Percentiles rank a stretch among this genome's conserved stretches.
Evolutionary conservation across 2,329 filamentous ascomycete species (phyloP).

Genomic region (Aplosporella prunicola): DNA sequence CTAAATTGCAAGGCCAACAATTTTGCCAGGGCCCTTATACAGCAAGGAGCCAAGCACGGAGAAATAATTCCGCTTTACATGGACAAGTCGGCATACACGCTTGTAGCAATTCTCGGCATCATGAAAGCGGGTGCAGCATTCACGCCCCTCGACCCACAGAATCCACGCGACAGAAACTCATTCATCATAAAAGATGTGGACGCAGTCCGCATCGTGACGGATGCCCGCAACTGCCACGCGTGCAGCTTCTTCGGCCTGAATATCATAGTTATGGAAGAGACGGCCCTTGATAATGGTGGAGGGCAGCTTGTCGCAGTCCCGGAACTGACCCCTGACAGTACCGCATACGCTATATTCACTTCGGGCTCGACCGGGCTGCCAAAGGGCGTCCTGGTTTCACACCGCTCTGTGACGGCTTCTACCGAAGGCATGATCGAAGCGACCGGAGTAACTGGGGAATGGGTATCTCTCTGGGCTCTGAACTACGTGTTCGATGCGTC

Average conservation of each 20-base stretch:
- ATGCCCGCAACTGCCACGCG: background rate
- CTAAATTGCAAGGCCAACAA: background rate
- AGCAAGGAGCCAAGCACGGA: background rate
- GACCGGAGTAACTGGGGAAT: background rate
- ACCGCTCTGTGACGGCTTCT: background rate
- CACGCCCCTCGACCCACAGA: conserved; percentile 28
- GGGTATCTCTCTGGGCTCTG: background rate
- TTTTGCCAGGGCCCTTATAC: background rate
- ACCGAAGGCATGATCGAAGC: background rate
- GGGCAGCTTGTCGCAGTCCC: background rate
- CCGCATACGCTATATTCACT: conserved; percentile 15
- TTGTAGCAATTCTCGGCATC: conserved; percentile 27
- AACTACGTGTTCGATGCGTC: conserved; percentile 10
- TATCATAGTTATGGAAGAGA: background rate
- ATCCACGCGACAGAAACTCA: conserved; percentile 23
- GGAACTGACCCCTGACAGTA: background rate
- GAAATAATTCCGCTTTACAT: conserved; percentile 24
- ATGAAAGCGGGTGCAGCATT: conserved; percentile 29
- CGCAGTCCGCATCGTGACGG: conserved; percentile 13
- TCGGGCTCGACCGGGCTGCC: conserved; percentile 17
- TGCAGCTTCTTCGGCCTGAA: background rate
- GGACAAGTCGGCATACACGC: conserved; percentile 26
- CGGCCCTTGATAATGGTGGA: background rate
- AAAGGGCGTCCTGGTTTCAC: conserved; percentile 13
- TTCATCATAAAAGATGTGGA: conserved; percentile 26